phyloP scores from a whole-genome alignment of 2,329 filamentous ascomycete species.

The Colletotrichum coccodes region DNA sequence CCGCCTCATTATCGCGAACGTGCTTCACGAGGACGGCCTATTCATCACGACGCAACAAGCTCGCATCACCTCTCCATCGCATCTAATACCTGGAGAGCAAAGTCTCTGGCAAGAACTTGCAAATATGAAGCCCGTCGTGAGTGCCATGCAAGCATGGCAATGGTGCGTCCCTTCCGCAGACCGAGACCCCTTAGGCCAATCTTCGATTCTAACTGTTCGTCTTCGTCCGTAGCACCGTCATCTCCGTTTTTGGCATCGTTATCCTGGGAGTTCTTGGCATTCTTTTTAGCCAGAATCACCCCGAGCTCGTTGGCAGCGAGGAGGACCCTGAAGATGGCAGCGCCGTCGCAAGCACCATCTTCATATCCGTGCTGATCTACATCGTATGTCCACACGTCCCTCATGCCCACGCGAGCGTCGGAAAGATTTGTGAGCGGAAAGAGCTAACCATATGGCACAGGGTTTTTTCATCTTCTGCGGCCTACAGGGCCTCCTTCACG shows the following conservation, averaged over 20 bases:
- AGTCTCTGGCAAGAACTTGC: constrained; percentile 36
- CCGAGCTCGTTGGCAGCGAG: constrained; percentile 82
- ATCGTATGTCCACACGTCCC: constrained; percentile 69
- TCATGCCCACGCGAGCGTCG: neutral
- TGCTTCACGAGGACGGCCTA: neutral
- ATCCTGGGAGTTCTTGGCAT: constrained; percentile 72
- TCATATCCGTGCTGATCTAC: constrained; percentile 89
- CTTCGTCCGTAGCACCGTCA: constrained; percentile 70
- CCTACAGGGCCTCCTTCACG: constrained; percentile 86
- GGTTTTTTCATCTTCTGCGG: constrained; percentile 92
- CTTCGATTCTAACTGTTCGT: neutral
- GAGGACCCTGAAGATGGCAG: constrained; percentile 77
- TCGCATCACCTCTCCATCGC: constrained; percentile 20
- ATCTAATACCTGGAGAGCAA: neutral
- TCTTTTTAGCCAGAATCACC: constrained; percentile 83
- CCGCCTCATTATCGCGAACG: constrained; percentile 21
- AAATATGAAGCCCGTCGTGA: constrained; percentile 94
- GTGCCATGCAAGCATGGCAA: constrained; percentile 92
- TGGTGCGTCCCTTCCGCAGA: constrained; percentile 70
- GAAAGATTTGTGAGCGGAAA: neutral
- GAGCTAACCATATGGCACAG: constrained; percentile 54
- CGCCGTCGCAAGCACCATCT: constrained; percentile 86
- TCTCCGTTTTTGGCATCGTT: constrained; percentile 73
- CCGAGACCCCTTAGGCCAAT: neutral
- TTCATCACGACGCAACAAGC: constrained; percentile 25